Conservation (phyloP, 371 early-diverging fungal genomes). For the Mucor circinelloides region DNA sequence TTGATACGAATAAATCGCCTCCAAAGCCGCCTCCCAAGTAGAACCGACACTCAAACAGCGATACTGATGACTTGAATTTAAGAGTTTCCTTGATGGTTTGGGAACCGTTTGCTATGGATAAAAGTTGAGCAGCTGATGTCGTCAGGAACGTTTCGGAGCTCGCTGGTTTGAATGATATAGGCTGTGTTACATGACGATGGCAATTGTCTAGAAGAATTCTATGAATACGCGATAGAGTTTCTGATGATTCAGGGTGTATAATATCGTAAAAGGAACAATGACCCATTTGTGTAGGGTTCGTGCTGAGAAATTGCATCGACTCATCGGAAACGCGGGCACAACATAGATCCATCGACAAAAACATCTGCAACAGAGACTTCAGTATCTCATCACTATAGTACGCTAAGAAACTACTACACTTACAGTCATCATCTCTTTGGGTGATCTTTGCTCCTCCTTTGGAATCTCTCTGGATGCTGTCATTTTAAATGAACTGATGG, state of each 20-base stretch:
- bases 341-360: conserved; percentile 26
- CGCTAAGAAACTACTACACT: neutral
- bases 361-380: conserved; percentile 1
- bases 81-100: conserved; percentile 21
- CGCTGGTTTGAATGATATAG: conserved; percentile 13
- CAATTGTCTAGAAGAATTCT: conserved; percentile 18
- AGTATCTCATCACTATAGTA: neutral
- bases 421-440: conserved; percentile 18
- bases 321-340: conserved; percentile 27
- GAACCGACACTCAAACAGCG: conserved; percentile 5
- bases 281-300: conserved; percentile 18
- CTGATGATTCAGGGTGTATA: conserved; percentile 18
- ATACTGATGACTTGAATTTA: conserved; percentile 23
- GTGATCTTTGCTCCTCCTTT: neutral
- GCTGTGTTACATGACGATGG: conserved; percentile 17
- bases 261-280: conserved; percentile 26
- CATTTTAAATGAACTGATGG: conserved; percentile 21
- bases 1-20: conserved; percentile 18
- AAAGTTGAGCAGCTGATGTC: conserved; percentile 12
- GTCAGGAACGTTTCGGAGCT: conserved; percentile 19
- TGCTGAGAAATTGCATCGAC: conserved; percentile 16
- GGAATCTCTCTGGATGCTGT: neutral
- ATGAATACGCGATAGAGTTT: conserved; percentile 16
- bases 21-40: conserved; percentile 27
- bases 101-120: conserved; percentile 27